Conservation (phyloP, 2,329 filamentous ascomycete genomes). For the Claviceps sorghi region DNA sequence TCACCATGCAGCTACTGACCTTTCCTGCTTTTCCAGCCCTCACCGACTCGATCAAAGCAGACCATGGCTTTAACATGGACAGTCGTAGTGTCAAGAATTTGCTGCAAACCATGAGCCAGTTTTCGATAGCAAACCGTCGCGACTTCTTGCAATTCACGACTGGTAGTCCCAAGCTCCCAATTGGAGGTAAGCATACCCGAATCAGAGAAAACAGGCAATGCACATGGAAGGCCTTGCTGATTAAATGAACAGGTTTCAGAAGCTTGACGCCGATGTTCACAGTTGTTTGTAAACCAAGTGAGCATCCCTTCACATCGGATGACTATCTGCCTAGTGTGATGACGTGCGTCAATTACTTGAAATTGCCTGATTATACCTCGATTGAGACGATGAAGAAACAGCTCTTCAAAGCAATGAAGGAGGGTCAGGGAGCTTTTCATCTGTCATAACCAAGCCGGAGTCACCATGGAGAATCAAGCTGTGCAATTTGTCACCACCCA, state of each 20-base stretch:
- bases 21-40: constrained; percentile 45
- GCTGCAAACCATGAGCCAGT: constrained; percentile 85
- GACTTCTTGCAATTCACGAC: constrained; percentile 97
- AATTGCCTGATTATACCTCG: constrained; percentile 83
- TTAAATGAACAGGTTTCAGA: constrained; percentile 61
- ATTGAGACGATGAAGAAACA: constrained; percentile 64
- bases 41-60: constrained; percentile 96
- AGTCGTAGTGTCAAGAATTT: constrained; percentile 90
- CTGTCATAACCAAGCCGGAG: constrained; percentile 43
- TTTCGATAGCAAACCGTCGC: constrained; percentile 58
- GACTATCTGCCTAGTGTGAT: constrained; percentile 99
- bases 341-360: constrained; percentile 99
- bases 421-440: constrained; percentile 96
- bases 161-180: constrained; percentile 92
- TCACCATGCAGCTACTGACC: constrained; percentile 1
- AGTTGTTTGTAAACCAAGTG: constrained; percentile 96
- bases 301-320: constrained; percentile 82
- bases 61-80: constrained; percentile 97
- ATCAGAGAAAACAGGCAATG: background rate
- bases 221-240: constrained; percentile 16
- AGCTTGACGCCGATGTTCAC: constrained; percentile 96
- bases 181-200: constrained; percentile 60
- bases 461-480: background rate
- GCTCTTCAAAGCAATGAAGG: constrained; percentile 72
- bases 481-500: background rate